Percentiles rank a stretch among this genome's conserved stretches.
Conservation (phyloP, 2,329 filamentous ascomycete species). For the Fusarium papillatum region DNA sequence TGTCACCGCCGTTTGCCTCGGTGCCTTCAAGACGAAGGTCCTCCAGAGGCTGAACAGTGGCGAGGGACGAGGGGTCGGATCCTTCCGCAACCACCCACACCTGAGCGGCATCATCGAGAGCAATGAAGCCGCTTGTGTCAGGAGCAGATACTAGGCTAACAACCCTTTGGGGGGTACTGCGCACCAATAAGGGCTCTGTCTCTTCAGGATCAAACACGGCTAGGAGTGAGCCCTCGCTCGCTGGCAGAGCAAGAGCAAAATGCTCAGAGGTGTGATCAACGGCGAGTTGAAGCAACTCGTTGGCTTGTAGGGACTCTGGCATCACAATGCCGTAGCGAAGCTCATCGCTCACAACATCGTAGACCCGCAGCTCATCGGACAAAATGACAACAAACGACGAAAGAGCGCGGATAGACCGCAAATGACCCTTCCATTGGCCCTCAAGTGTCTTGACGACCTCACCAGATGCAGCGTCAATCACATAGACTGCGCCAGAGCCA, state of each 20-base stretch:
- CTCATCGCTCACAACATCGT: conserved; percentile 86
- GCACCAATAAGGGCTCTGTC: conserved; percentile 70
- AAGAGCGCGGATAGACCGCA: conserved; percentile 79
- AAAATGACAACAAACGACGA: conserved; percentile 82
- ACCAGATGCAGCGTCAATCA: conserved; percentile 82
- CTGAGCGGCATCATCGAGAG: conserved; percentile 82
- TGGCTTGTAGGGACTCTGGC: conserved; percentile 54
- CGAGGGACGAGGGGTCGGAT: conserved; percentile 65
- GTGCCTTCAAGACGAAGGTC: conserved; percentile 64
- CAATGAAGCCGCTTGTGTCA: conserved; percentile 78
- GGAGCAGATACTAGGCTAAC: conserved; percentile 76
- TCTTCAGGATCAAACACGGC: conserved; percentile 76
- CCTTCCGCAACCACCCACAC: conserved; percentile 74
- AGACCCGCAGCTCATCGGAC: conserved; percentile 81
- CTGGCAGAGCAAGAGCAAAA: conserved; percentile 73
- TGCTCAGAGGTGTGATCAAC: conserved; percentile 75
- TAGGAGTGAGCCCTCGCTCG: conserved; percentile 65
- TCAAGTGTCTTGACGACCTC: conserved; percentile 75
- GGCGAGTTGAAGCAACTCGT: conserved; percentile 75
- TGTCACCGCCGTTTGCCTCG: conserved; percentile 43
- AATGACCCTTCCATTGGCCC: conserved; percentile 74
- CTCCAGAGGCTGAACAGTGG: conserved; percentile 67
- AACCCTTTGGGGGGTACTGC: conserved; percentile 69
- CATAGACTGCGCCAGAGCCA: conserved; percentile 75
- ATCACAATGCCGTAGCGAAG: conserved; percentile 77